Percentiles rank a stretch among this genome's conserved stretches.
These are phyloP conservation scores for Colletotrichum melonis DNA, from an alignment of 2,329 filamentous ascomycete species.

Conservation along the genomic window DNA sequence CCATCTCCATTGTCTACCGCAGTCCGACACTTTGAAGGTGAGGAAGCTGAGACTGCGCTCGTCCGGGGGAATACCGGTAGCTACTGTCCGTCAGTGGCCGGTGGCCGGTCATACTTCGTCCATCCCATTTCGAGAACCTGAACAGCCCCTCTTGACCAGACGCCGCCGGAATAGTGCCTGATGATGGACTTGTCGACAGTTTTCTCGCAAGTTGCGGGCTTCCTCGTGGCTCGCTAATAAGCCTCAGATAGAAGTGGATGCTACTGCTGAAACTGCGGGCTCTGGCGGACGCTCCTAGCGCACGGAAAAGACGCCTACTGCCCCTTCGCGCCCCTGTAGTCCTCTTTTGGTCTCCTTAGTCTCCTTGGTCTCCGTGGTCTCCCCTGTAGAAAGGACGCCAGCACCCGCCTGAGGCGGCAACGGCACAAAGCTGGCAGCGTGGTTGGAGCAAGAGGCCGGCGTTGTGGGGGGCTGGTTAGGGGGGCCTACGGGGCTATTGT, in stretches of 20 bases:
- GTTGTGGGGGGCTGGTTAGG: conserved; percentile 20
- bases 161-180: not conserved
- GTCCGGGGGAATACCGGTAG: not conserved
- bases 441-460: conserved; percentile 5
- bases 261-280: conserved; percentile 24
- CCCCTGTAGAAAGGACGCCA: conserved; percentile 18
- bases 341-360: not conserved
- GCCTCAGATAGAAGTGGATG: not conserved
- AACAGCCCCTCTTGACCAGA: not conserved
- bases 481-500: conserved; percentile 5
- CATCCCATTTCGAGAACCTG: too few species aligned
- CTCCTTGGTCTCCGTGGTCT: not conserved
- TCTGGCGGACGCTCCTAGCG: conserved; percentile 26
- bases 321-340: not conserved
- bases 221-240: not conserved
- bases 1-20: not conserved
- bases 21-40: not conserved
- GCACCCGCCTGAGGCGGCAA: conserved; percentile 20
- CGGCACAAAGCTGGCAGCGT: conserved; percentile 9
- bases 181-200: too few species aligned
- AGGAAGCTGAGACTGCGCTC: not conserved
- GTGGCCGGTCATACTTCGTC: too few species aligned
- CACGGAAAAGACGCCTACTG: conserved; percentile 13
- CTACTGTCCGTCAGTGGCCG: too few species aligned
- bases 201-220: too few species aligned